Evolutionary conservation across 2,329 filamentous ascomycete genomes (phyloP).

Genomic region (Tolypocladium inflatum): DNA sequence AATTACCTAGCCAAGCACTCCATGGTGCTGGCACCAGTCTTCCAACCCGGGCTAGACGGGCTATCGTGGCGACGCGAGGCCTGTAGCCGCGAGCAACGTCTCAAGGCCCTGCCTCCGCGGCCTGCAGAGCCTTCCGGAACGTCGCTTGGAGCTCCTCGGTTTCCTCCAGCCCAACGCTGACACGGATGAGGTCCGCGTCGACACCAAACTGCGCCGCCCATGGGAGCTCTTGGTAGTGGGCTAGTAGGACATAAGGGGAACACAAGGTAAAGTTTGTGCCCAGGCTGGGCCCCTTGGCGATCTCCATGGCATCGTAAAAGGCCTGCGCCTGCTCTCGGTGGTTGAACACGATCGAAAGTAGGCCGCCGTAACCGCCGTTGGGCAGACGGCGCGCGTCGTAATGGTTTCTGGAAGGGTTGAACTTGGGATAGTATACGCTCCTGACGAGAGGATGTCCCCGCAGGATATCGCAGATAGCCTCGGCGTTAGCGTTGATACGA

Average conservation of each 20-base stretch:
- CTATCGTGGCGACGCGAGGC: background rate
- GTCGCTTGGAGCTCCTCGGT: constrained; percentile 51
- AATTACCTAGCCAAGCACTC: background rate
- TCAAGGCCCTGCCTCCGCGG: constrained; percentile 22
- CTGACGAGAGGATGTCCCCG: constrained; percentile 55
- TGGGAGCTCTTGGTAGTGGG: constrained; percentile 85
- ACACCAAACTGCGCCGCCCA: constrained; percentile 82
- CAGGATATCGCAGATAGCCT: constrained; percentile 69
- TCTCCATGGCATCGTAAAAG: constrained; percentile 81
- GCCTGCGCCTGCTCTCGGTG: constrained; percentile 58
- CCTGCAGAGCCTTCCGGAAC: constrained; percentile 62
- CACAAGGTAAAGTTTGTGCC: constrained; percentile 95
- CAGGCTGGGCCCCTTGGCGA: constrained; percentile 86
- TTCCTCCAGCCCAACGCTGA: constrained; percentile 87
- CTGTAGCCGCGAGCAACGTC: background rate
- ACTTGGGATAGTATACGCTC: constrained; percentile 79
- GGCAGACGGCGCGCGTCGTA: constrained; percentile 73
- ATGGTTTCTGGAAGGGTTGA: constrained; percentile 54
- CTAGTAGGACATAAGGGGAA: constrained; percentile 83
- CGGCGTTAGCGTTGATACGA: constrained; percentile 77
- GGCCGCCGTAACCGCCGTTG: constrained; percentile 76
- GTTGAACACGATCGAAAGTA: constrained; percentile 78
- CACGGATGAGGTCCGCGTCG: constrained; percentile 67
- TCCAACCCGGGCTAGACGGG: background rate
- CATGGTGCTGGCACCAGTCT: background rate